Conservation (phyloP, 129 eudicot species). For the Gnaphalium uliginosum region DNA sequence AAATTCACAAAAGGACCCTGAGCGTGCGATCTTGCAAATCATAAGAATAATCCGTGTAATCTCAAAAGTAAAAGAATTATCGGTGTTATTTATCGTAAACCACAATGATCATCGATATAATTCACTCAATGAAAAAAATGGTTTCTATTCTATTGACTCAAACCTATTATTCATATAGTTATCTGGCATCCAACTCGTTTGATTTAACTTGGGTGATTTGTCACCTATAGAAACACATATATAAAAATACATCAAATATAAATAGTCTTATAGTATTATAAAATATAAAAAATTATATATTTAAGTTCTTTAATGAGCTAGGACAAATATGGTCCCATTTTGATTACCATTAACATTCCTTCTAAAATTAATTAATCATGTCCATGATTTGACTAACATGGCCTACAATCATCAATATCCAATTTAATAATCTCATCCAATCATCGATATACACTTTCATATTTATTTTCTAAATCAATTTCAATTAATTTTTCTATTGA, state of each 20-base stretch:
- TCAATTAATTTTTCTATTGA: not conserved
- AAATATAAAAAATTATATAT: not conserved
- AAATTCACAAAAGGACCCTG: too few species aligned
- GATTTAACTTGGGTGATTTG: not conserved
- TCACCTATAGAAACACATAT: not conserved
- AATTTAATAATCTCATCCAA: not conserved
- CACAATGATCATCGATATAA: too few species aligned
- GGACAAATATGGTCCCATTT: slow-evolving; percentile 26
- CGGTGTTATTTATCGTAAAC: too few species aligned
- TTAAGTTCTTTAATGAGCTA: not conserved
- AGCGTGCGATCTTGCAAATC: too few species aligned
- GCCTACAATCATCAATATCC: slow-evolving; percentile 23
- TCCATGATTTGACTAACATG: slow-evolving; percentile 25
- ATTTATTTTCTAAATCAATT: not conserved
- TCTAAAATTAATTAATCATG: slow-evolving; percentile 24
- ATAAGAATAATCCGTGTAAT: too few species aligned
- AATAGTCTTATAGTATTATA: not conserved
- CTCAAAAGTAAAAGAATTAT: too few species aligned
- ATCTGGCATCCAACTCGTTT: not conserved
- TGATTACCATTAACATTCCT: slow-evolving; percentile 35
- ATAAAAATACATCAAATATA: not conserved
- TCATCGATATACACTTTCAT: not conserved
- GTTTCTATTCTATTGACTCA: not conserved
- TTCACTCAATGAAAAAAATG: too few species aligned
- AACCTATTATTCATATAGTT: not conserved